phyloP scores from a whole-genome alignment of 1,284 basidiomycete species.

The Fomes fomentarius region DNA sequence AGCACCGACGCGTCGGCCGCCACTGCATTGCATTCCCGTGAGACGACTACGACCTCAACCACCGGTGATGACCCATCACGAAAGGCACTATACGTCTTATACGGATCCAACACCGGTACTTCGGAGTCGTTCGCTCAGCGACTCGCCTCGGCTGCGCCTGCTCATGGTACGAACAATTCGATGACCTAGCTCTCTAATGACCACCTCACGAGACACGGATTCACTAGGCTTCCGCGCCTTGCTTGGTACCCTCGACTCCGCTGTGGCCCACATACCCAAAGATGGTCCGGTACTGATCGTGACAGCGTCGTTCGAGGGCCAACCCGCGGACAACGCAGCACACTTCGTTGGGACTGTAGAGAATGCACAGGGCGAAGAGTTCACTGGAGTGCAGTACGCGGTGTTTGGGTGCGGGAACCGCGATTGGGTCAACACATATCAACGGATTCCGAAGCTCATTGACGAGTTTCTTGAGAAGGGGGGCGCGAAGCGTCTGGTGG shows the following conservation, averaged over 20 bases:
- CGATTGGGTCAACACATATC: constrained; percentile 56
- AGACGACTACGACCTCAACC: too few species aligned
- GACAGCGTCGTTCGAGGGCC: constrained; percentile 55
- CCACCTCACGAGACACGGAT: too few species aligned
- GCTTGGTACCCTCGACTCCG: constrained; percentile 48
- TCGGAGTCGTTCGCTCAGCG: constrained; percentile 54
- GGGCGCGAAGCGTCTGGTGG: constrained; percentile 44
- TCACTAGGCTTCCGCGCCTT: constrained; percentile 42
- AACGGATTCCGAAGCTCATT: constrained; percentile 49
- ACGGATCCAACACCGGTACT: constrained; percentile 54
- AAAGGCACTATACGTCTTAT: constrained; percentile 42
- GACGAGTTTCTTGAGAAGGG: constrained; percentile 42
- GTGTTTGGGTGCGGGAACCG: constrained; percentile 59
- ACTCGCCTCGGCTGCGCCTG: constrained; percentile 42
- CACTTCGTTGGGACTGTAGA: constrained; percentile 47
- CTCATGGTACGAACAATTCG: constrained; percentile 44
- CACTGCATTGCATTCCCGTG: too few species aligned
- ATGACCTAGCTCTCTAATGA: too few species aligned
- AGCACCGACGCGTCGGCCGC: not conserved
- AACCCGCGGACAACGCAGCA: constrained; percentile 52
- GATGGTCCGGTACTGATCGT: constrained; percentile 52
- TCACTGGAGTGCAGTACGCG: constrained; percentile 43
- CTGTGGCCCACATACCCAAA: constrained; percentile 41
- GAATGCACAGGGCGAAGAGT: constrained; percentile 31
- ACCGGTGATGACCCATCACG: not conserved